Base-by-base conservation (phyloP, 495 filamentous ascomycete species). In the Chaetomium fimeti region DNA sequence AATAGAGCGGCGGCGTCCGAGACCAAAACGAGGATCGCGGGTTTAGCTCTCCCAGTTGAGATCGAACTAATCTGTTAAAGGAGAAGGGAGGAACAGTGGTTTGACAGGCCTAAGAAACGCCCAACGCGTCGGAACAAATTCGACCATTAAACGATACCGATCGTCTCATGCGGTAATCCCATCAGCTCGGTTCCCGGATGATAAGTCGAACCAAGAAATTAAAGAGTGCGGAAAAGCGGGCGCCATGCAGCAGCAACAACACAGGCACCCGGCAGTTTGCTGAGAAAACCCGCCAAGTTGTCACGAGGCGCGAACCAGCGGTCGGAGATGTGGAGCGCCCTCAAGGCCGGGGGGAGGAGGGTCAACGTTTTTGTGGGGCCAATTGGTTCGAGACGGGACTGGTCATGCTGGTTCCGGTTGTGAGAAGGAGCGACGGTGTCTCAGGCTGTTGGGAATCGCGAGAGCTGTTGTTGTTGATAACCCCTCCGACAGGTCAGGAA, bases 181-280 rank as follows among this genome's bases (percentile, higher is more conserved):
- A 43, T 36, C 12, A 11, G 12, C 32, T 36, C 12, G 32, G 40
- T 13, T 49, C 20, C 45, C 15, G 24, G 20, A 49, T 49, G 49
- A 24, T 13, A 5, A 18, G 54, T 20, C 20, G 20, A 24, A 40
- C 32, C 55, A 42, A 32, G 13, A 56, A 16, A 40, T 16, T 15
- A 29, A 27, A 18, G 15, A 18, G 51, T 6, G 32, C 22, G 53
- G 38, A 27, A 38, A 57, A 43, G 22, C 20, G 7, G 55, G 22
- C 36, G 55, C 20, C 55, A 45, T 57, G 55, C 54, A 56, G 54
- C 32, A 53, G 25, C 51, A 54, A 5, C 29, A 27, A 28, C 51
- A 32, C 12, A 29, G n/a, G n/a, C 32, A 3, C 29, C 32, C 32
- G 13, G 28, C 15, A 38, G 52, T 56, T 56, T 56, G 53, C 53